phyloP scores from a whole-genome alignment of 1,284 basidiomycete genomes.

The Ustilago shanxiensis region DNA sequence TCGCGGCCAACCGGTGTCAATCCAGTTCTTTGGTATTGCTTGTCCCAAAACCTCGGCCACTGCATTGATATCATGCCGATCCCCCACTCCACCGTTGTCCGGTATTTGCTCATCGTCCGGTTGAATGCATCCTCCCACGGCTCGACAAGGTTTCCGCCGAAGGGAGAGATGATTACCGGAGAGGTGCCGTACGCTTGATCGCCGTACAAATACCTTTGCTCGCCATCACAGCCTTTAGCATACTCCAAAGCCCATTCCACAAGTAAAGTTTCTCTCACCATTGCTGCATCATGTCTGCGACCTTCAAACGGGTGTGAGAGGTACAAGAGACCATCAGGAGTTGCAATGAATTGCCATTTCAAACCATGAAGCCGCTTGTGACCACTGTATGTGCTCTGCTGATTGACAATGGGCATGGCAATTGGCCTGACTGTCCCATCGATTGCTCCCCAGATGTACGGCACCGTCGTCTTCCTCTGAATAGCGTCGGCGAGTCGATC shows the following conservation, averaged over 20 bases:
- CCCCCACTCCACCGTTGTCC: background rate
- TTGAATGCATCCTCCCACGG: background rate
- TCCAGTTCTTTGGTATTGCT: background rate
- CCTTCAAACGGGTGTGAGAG: background rate
- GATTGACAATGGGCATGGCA: no score
- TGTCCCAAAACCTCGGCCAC: background rate
- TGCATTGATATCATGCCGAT: conserved; percentile 4
- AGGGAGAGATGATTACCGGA: no score
- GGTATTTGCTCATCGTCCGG: background rate
- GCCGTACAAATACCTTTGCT: no score
- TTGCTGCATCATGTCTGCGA: background rate
- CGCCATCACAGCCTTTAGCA: no score
- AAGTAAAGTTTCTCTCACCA: no score
- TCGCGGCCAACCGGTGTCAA: background rate
- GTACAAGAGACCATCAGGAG: background rate
- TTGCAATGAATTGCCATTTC: background rate
- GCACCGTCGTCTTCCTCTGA: no score
- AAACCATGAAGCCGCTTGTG: background rate
- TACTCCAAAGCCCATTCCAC: no score
- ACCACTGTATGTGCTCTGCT: background rate
- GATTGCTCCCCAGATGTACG: no score
- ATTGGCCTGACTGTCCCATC: no score
- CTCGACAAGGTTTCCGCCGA: no score
- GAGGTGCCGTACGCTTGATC: no score
- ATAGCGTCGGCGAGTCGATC: no score